A percentile compares a stretch with the other conserved stretches of the same genome.
phyloP scores from a whole-genome alignment of 2,329 filamentous ascomycete species.

The Apiospora rasikravindrae region DNA sequence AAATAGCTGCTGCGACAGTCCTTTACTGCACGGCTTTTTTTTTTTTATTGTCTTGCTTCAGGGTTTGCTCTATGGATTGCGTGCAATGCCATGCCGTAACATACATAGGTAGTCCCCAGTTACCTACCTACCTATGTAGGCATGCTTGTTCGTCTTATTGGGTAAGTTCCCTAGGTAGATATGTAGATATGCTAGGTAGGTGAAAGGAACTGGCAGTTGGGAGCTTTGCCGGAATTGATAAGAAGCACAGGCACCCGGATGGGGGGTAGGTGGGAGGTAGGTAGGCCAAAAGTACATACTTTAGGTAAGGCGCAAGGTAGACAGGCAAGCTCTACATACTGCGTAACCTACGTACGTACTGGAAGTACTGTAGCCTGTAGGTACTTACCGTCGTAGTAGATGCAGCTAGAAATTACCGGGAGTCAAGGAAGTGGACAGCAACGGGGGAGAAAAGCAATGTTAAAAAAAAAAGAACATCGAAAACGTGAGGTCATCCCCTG shows the following conservation, averaged over 20 bases:
- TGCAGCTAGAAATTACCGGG: not conserved
- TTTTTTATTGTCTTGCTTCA: not conserved
- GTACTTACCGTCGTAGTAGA: not conserved
- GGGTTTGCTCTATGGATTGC: not conserved
- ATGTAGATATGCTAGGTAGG: not conserved
- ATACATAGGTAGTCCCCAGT: too few species aligned
- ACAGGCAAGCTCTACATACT: not conserved
- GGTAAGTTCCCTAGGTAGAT: not conserved
- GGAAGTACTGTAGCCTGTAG: not conserved
- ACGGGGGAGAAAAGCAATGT: not conserved
- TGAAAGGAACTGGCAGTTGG: not conserved
- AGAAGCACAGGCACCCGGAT: not conserved
- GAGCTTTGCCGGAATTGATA: not conserved
- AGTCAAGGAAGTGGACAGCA: constrained; percentile 11
- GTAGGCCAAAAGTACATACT: not conserved
- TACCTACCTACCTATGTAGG: not conserved
- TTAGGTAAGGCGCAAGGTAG: not conserved
- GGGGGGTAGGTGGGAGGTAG: not conserved
- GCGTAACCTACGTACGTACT: not conserved
- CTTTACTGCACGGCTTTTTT: not conserved
- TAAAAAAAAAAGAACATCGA: not conserved
- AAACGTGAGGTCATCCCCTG: constrained; percentile 17
- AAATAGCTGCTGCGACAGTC: not conserved
- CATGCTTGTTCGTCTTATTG: too few species aligned
- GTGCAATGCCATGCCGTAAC: not conserved